Base-by-base conservation (phyloP, 116 monocot species). In the Papilionanthe hybrid region DNA sequence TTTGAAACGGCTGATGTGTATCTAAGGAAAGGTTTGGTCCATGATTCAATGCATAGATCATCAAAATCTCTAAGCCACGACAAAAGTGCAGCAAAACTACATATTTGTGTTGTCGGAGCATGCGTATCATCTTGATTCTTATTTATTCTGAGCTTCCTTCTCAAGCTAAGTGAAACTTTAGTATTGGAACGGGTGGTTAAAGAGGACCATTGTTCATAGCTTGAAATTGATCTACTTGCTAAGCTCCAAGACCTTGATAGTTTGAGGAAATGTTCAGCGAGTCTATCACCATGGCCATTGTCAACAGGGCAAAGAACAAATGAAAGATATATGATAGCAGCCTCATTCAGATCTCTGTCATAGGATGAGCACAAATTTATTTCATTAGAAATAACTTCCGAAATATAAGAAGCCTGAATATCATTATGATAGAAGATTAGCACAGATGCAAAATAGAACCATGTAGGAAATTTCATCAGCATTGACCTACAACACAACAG, bases 391-490 rank as follows among this genome's bases (percentile, higher is more conserved):
- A 86, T n/a, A 41, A 78, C 77, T 53, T 72, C 72, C 12, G 83
- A 79, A 58, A 89, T 43, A 81, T 55, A 79, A 83, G 81, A 82
- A 80, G 78, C 60, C 29, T 81, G 27, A 56, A 79, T 79, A 37
- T 32, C 32, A 72, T 88, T 67, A 83, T 76, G 37, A 76, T 50
- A 78, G 73, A 97, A 91, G 42, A 86, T 58, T 63, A 94, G 66
- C 56, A 83, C 76, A 76, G 79, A 45, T 56, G 94, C 92, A 74
- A 94, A 91, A 83, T 88, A 91, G 78, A 92, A 94, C 97, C 94
- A 97, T 78, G 55, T 78, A 72, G 94, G 94, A 88, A 97, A 97
- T 69, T 77, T 80, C 80, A 97, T 83, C 80, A 89, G 11, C 82
- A 97, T 23, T 72, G 90, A 75, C 97, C 97, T 97, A 85, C 68